Base-by-base conservation (phyloP, 148 eudicot species). In the Mesembryanthemum crystallinum region DNA sequence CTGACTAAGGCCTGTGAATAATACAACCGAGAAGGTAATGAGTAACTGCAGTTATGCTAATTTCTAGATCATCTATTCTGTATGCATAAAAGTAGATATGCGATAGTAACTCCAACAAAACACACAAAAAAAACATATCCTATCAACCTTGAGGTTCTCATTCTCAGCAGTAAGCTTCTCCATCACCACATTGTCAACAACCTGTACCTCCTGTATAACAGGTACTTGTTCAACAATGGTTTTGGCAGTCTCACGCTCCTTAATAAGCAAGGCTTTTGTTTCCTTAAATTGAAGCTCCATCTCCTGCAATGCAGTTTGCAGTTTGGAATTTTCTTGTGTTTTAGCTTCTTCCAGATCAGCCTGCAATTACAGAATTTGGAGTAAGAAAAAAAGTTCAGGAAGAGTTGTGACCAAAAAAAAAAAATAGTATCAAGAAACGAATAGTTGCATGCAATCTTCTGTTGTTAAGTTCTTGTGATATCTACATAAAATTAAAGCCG, bases 331-430 rank as follows among this genome's bases (percentile, higher is more conserved):
- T 71, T 95, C 99, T 88, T 89, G 92, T 71, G 88, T 81, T 79
- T 91, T 92, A 71, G 96, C 88, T 83, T 95, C 98, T 84, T 95
- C 99, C 76, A 92, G 18, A 78, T 95, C 99, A 80, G 92, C 87
- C 99, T 95, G 84, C 79, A 80, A 63, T 72, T 14, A 62, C 47
- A 76, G 47, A 72, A n/a, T 9, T 59, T 17, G 17, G 20, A 71
- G 13, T 78, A 42, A 65, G 37, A 51, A 39, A 66, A 55, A 45
- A 63, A 23, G 35, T 51, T 75, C 17, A 42, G 59, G 20, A 30
- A 20, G 17, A 65, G n/a, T 28, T 27, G 29, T 21, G 20, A 18
- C 14, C 28, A 58, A n/a, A 8, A 7, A 14, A 20, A 4, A 20
- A 42, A 28, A 52, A 23, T n/a, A 2, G 13, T 0, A 8, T 24